Evolutionary conservation across 805 yeast genomes (phyloP), one percentile per base, ranked within the genome.

Genomic region (Starmerella sp.): DNA sequence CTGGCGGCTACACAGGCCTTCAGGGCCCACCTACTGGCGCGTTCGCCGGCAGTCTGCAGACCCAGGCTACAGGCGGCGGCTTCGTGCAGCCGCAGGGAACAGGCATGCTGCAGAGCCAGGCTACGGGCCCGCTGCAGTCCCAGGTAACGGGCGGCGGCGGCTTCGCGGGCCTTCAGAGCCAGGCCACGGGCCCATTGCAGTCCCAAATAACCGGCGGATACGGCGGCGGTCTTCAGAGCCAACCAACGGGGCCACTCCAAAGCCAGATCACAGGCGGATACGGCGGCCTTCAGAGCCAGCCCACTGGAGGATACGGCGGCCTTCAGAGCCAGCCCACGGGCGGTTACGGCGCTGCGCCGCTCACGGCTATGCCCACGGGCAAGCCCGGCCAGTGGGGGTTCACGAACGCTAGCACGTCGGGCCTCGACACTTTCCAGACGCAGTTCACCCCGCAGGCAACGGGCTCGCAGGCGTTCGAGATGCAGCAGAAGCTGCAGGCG

Each of bases 371-470:
- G 67, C 71, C 75, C 3, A 77, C 81, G 0, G 90, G 90, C 6
- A 75, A 71, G 59, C 90, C 89, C 0, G 90, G 90, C 28, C 81
- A 84, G 67, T 83, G 90, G 90, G 88, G 90, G 4, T 81, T 84
- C 72, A 82, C 81, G 45, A 75, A 83, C 34, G 83, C 84, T 38
- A 86, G 84, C 4, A 75, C 84, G 34, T 87, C 88, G 3, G 87
- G 87, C 7, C 70, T 82, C 57, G 83, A 79, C 55, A 78, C 80
- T 55, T 78, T 82, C 80, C 79, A 78, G 60, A 61, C 77, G 53
- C 86, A 82, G 61, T 83, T 84, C 67, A 73, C 82, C 73, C 90
- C 89, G 2, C 74, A 72, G 59, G 66, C 62, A 15, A 61, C 63
- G 29, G 59, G 58, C 5, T 51, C 60, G 13, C 58, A 52, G 52